Base-by-base conservation (phyloP, 768 basidiomycete species). In the Crucibulum laeve region DNA sequence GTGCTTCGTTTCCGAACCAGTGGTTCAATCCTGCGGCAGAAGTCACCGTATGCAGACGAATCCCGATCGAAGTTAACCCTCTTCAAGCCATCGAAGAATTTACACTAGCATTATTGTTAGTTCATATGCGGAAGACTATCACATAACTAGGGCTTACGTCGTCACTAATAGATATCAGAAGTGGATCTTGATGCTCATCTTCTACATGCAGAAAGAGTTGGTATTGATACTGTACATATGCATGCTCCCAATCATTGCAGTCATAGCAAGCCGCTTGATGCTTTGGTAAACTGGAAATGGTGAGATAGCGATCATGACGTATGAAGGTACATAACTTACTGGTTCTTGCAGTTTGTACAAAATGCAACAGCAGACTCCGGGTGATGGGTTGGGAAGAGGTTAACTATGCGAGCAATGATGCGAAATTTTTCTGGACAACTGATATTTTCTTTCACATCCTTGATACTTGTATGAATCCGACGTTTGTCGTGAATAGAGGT, bases 321-420 rank as follows among this genome's bases (percentile, higher is more conserved):
- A 41, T 13, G 2, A 23, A 6, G 40, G 22, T 30, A 23, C 18
- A 38, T 14, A 28, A 56, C 71, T 52, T 47, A 84, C 85, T 68
- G 59, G 40, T 62, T 53, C 5, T 71, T 53, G 59, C 85, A 87
- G 3, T 67, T 69, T 5, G 62, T 66, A 57, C 84, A 88, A 28
- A 62, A 62, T 25, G 74, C 60, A 19, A 66, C 61, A 25, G 74
- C 69, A 13, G 70, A 77, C 13, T 82, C 69, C 21, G 60, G 50
- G 22, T 84, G 52, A 22, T 68, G 53, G 24, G 69, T 62, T 1
- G 85, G 85, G 51, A 69, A 73, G 53, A 76, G 84, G 51, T 82
- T 79, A 6, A 76, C 53, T 2, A 73, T 68, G 15, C 73, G 74
- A 4, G 76, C 82, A 7, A 63, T 51, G 18, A 84, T 55, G 28